These are phyloP conservation scores for Candida maris DNA, from an alignment of 805 yeast genomes.

Conservation along the genomic window DNA sequence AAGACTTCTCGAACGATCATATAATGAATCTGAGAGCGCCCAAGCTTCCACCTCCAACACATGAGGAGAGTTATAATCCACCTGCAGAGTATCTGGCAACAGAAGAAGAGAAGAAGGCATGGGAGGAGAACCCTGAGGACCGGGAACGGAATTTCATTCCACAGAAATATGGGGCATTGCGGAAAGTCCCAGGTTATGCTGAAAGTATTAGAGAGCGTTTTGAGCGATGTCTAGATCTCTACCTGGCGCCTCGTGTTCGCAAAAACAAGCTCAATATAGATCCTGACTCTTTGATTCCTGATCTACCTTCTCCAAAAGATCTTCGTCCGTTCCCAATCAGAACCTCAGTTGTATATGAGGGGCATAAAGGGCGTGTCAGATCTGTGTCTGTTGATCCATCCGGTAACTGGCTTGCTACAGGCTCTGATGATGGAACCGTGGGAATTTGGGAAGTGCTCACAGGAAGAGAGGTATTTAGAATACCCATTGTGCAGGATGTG, in stretches of 20 bases:
- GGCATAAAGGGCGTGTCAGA: constrained; percentile 82
- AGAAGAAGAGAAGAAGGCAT: constrained; percentile 69
- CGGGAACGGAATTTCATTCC: constrained; percentile 79
- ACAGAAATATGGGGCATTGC: constrained; percentile 71
- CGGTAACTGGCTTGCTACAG: constrained; percentile 96
- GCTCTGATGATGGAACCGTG: constrained; percentile 94
- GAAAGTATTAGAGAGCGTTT: constrained; percentile 85
- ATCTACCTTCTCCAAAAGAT: constrained; percentile 94
- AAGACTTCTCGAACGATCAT: constrained; percentile 60
- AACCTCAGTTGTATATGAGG: constrained; percentile 77
- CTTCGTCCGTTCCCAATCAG: constrained; percentile 94
- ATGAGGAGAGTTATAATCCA: constrained; percentile 95
- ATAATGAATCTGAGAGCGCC: constrained; percentile 94
- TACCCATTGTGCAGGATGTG: constrained; percentile 43
- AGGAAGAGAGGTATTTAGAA: constrained; percentile 85
- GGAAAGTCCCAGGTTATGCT: constrained; percentile 91
- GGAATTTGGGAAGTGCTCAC: constrained; percentile 96
- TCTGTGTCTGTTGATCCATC: constrained; percentile 79
- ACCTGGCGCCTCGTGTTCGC: constrained; percentile 94
- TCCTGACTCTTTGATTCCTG: constrained; percentile 94
- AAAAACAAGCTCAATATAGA: constrained; percentile 88
- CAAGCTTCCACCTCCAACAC: constrained; percentile 90
- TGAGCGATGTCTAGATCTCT: constrained; percentile 90
- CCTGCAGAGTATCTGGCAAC: constrained; percentile 89
- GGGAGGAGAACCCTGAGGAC: constrained; percentile 73